Base-by-base conservation (phyloP, 75 land plant genomes). In the Pinus taeda region DNA sequence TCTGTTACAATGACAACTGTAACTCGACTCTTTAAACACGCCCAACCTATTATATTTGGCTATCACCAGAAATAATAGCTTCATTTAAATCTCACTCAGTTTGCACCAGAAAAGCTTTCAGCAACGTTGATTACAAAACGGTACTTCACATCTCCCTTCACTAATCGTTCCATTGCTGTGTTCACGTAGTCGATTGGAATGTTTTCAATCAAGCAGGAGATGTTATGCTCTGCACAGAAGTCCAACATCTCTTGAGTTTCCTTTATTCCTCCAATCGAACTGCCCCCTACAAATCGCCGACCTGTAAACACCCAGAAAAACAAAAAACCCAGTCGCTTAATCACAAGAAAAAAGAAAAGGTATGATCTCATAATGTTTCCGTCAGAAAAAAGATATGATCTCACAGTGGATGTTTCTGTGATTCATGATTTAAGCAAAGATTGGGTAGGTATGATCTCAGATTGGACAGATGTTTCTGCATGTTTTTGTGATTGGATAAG, bases 101-200 rank as follows among this genome's bases (percentile, higher is more conserved):
- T 49, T 49, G 55, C 12, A 9, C 55, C 1, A 9, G 55, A 49
- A 49, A 9, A 9, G 55, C 62, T 60, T 18, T 21, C 62, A 20
- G 72, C 85, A n/a, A 87, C 57, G 69, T 83, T 81, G 26, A 83
- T 75, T 2, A 83, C 85, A 72, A 83, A 83, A 6, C 85, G 78
- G 59, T 83, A 83, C 61, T 61, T 83, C 0, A 79, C 85, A 57
- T 79, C 85, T 6, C 59, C 36, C 39, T 37, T 83, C 17, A 12
- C 59, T 4, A 83, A 57, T 37, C 85, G 57, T 26, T 79, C 78
- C 74, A 83, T 55, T 18, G 85, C 85, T 4, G 42, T 71, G 59
- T 83, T 83, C 6, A 80, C 55, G 69, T 83, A 79, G 29, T 70
- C 45, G 33, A 79, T 79, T 33, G 61, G 37, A 20, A 83, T 79